phyloP scores from a whole-genome alignment of 2,329 filamentous ascomycete species.

The Stachybotrys echinatus region DNA sequence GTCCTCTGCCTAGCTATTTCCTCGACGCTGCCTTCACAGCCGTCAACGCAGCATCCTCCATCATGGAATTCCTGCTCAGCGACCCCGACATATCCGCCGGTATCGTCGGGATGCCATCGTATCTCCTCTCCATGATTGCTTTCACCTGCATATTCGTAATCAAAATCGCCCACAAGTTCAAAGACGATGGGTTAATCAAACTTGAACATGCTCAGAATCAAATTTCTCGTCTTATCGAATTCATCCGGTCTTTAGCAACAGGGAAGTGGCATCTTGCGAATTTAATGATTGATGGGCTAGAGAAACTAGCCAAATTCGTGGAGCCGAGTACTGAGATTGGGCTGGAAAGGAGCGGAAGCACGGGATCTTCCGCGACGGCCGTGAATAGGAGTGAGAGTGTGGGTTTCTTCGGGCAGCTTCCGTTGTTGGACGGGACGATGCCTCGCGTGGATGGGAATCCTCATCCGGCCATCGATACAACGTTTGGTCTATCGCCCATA shows the following conservation, averaged over 20 bases:
- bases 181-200: slow-evolving; percentile 28
- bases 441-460: slow-evolving; percentile 7
- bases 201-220: slow-evolving; percentile 28
- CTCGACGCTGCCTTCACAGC: slow-evolving; percentile 25
- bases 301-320: slow-evolving; percentile 30
- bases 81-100: slow-evolving; percentile 35
- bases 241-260: slow-evolving; percentile 33
- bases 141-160: slow-evolving; percentile 48
- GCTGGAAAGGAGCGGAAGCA: slow-evolving; percentile 1
- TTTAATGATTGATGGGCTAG: slow-evolving; percentile 39
- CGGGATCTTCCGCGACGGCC: not conserved
- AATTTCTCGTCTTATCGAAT: slow-evolving; percentile 28
- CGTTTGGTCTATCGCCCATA: slow-evolving; percentile 20
- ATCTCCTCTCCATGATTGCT: slow-evolving; percentile 46
- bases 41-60: slow-evolving; percentile 33
- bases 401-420: not conserved
- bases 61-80: slow-evolving; percentile 36
- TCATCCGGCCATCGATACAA: slow-evolving; percentile 17
- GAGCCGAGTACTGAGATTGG: slow-evolving; percentile 5
- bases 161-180: slow-evolving; percentile 38
- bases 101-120: slow-evolving; percentile 40
- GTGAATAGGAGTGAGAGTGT: no score
- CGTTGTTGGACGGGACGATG: slow-evolving; percentile 1
- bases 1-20: slow-evolving; percentile 26
- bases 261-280: slow-evolving; percentile 40